Base-by-base conservation (phyloP, 2,329 filamentous ascomycete genomes). In the Penicillium sp. region DNA sequence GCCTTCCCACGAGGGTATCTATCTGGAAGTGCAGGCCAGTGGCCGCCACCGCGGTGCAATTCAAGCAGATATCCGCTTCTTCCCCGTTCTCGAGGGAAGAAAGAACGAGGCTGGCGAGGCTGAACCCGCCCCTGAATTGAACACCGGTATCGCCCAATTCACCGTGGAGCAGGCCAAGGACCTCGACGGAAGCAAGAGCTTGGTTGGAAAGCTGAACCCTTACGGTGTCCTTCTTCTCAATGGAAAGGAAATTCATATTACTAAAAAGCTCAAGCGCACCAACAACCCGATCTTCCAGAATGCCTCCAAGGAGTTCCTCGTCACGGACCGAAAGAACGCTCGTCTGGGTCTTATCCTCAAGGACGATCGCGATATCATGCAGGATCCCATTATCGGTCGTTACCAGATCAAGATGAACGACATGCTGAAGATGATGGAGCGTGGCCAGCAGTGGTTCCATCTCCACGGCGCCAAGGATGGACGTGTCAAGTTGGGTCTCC, bases 211-310 rank as follows among this genome's bases (percentile, higher is more conserved):
- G 60, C 86, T 99, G 45, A 97, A 92, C 74, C 94, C 94, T 2
- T 99, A 97, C 65, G 92, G 90, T 10, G 82, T 87, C 32, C 82
- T 99, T 49, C 82, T 97, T 43, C 84, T 99, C 65, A 99, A 99
- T 67, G 89, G 91, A 61, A 96, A 94, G 75, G 89, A 95, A 71
- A 83, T 97, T 5, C 92, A 96, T 67, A 82, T 86, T 55, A 96
- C 92, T 51, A 90, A 92, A 76, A 95, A 92, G 74, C 83, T 97
- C 67, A 99, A 97, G 82, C 88, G 93, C 59, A 97, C 92, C 58
- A 99, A 99, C 77, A 94, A 96, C 67, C 94, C 94, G 8, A 92
- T 99, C 67, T 99, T 92, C 88, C 88, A 93, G 52, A 89, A 97
- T 70, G 90, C 90, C 7, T 89, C 87, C 64, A 96, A 96, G 76